Evolutionary conservation across 2,329 filamentous ascomycete genomes (phyloP).

Genomic region (Xylariomycetidae sp.): DNA sequence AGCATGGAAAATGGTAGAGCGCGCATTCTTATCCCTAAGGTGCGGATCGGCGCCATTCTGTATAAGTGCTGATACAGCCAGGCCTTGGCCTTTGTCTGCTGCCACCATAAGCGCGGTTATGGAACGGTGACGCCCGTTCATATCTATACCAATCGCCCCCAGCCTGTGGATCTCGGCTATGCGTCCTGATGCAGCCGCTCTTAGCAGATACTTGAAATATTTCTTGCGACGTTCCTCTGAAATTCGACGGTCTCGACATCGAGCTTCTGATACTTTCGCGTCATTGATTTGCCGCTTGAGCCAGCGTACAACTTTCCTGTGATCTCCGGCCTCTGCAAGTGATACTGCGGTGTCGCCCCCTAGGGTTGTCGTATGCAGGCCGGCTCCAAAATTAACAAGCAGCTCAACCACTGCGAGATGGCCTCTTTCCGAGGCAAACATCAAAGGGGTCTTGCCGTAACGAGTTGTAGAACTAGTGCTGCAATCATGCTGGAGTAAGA

Average conservation of each 20-base stretch:
- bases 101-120: neutral
- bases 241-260: too few species aligned
- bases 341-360: neutral
- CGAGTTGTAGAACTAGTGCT: neutral
- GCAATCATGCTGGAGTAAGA: neutral
- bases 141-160: neutral
- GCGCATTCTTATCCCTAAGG: neutral
- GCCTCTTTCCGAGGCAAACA: neutral
- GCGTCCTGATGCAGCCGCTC: too few species aligned
- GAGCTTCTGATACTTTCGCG: too few species aligned
- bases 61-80: neutral
- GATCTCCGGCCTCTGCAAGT: neutral
- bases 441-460: neutral
- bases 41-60: neutral
- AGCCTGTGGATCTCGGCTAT: neutral
- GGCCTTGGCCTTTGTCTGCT: neutral
- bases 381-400: neutral
- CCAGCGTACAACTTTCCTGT: neutral
- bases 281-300: neutral
- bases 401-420: neutral
- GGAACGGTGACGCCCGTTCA: neutral
- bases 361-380: neutral
- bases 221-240: neutral
- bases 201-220: neutral
- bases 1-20: neutral